Evolutionary conservation across 148 eudicot species (phyloP).

Genomic region (Diospyros lotus): DNA sequence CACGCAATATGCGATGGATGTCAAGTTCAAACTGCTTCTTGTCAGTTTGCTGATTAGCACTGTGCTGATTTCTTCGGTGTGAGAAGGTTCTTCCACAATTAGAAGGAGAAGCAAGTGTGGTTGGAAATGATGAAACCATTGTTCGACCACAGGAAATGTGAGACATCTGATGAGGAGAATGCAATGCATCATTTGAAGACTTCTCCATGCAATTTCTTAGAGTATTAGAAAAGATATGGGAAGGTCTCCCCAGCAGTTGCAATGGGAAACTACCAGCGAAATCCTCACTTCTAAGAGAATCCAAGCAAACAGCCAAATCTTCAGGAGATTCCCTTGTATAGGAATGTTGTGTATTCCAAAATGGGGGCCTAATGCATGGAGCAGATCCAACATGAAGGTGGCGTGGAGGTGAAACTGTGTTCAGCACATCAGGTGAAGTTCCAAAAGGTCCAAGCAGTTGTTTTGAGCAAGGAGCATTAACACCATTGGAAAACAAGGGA

Average conservation of each 20-base stretch:
- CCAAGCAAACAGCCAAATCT: conserved; percentile 32
- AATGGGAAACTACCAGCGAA: conserved; percentile 38
- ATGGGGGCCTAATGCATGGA: conserved; percentile 34
- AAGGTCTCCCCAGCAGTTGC: conserved; percentile 38
- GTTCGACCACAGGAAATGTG: conserved; percentile 38
- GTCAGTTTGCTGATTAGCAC: conserved; percentile 45
- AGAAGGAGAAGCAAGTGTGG: conserved; percentile 47
- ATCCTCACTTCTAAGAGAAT: conserved; percentile 31
- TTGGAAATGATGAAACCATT: conserved; percentile 33
- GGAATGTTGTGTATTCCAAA: conserved; percentile 33
- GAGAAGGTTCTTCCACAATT: conserved; percentile 49
- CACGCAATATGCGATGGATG: conserved; percentile 56
- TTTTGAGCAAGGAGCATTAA: conserved; percentile 33
- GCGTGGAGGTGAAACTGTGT: conserved; percentile 31
- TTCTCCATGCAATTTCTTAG: conserved; percentile 29
- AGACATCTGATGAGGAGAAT: conserved; percentile 39
- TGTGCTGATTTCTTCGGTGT: conserved; percentile 46
- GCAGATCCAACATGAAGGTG: conserved; percentile 50
- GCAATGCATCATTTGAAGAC: conserved; percentile 30
- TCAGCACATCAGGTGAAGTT: conserved; percentile 38
- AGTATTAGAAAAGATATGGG: conserved; percentile 36
- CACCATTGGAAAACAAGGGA: conserved; percentile 40
- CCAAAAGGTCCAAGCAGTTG: conserved; percentile 42
- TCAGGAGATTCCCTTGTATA: conserved; percentile 38
- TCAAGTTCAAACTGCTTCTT: conserved; percentile 76